Conservation (phyloP, 352 stramenopile species). For the Detonula confervacea region DNA sequence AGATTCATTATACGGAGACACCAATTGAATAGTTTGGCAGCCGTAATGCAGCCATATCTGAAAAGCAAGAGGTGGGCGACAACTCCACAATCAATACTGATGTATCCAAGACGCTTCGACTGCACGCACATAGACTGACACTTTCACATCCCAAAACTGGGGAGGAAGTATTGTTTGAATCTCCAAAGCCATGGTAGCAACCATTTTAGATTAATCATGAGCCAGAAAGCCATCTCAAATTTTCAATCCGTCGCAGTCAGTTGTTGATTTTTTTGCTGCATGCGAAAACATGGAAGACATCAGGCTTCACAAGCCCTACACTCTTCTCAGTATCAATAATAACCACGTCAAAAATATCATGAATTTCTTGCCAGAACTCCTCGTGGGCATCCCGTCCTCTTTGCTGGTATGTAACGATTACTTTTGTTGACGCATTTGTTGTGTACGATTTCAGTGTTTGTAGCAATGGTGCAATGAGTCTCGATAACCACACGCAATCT, state of each 20-base stretch:
- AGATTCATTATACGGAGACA: slow-evolving; percentile 69
- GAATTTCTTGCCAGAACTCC: slow-evolving; percentile 58
- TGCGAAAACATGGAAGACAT: slow-evolving; percentile 55
- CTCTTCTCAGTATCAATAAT: slow-evolving; percentile 46
- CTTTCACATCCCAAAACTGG: slow-evolving; percentile 56
- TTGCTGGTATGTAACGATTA: slow-evolving; percentile 76
- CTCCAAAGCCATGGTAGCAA: slow-evolving; percentile 37
- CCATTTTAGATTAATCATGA: neutral
- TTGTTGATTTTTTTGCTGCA: slow-evolving; percentile 27
- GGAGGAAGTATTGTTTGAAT: slow-evolving; percentile 47
- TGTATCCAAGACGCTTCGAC: slow-evolving; percentile 32
- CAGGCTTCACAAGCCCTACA: slow-evolving; percentile 45
- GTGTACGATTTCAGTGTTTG: slow-evolving; percentile 47
- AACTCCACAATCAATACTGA: neutral
- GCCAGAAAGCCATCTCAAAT: no score
- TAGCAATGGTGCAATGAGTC: slow-evolving; percentile 64
- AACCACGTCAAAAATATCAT: slow-evolving; percentile 53
- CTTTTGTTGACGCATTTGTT: slow-evolving; percentile 23
- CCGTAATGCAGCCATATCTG: slow-evolving; percentile 7
- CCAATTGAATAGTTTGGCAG: slow-evolving; percentile 36
- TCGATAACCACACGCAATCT: slow-evolving; percentile 71
- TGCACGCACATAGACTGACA: slow-evolving; percentile 63
- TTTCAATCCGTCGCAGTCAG: no score
- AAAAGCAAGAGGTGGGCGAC: no score
- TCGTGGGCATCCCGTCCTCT: slow-evolving; percentile 59